Percentiles rank a stretch among this genome's conserved stretches.
These are phyloP conservation scores for Moesziomyces antarcticus DNA, from an alignment of 1,284 basidiomycete species.

Conservation along the genomic window DNA sequence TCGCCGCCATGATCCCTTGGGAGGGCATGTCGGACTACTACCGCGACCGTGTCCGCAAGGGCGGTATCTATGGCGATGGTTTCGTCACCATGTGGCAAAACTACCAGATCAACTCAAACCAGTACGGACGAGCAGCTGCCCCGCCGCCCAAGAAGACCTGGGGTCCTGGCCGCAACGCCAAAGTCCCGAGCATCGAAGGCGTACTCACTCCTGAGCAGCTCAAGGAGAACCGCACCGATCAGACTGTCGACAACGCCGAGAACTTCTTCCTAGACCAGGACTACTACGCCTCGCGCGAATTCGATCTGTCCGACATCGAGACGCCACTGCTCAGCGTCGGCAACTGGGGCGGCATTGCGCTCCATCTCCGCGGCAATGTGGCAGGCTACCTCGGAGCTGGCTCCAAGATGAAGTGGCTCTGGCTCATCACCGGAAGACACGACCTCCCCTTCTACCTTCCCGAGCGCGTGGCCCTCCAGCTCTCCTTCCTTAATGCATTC, in stretches of 20 bases:
- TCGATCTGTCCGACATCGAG: slow-evolving; percentile 63
- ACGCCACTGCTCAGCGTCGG: slow-evolving; percentile 65
- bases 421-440: slow-evolving; percentile 66
- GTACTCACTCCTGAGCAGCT: slow-evolving; percentile 57
- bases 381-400: slow-evolving; percentile 64
- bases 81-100: slow-evolving; percentile 66
- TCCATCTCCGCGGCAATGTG: slow-evolving; percentile 67
- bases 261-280: slow-evolving; percentile 61
- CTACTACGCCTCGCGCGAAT: slow-evolving; percentile 59
- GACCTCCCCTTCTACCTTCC: slow-evolving; percentile 67
- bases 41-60: slow-evolving; percentile 65
- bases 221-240: slow-evolving; percentile 48
- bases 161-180: slow-evolving; percentile 25
- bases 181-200: slow-evolving; percentile 61
- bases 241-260: slow-evolving; percentile 65
- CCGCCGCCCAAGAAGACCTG: slow-evolving; percentile 15
- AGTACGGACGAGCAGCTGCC: slow-evolving; percentile 56
- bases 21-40: slow-evolving; percentile 68
- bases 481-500: slow-evolving; percentile 66
- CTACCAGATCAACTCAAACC: slow-evolving; percentile 63
- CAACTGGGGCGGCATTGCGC: slow-evolving; percentile 65
- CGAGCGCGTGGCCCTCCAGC: slow-evolving; percentile 62
- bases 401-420: slow-evolving; percentile 67
- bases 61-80: slow-evolving; percentile 64
- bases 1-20: slow-evolving; percentile 67